Evolutionary conservation across 768 basidiomycete genomes (phyloP), one percentile per base, ranked within the genome.

Genomic region (Sporobolomyces phaffii): DNA sequence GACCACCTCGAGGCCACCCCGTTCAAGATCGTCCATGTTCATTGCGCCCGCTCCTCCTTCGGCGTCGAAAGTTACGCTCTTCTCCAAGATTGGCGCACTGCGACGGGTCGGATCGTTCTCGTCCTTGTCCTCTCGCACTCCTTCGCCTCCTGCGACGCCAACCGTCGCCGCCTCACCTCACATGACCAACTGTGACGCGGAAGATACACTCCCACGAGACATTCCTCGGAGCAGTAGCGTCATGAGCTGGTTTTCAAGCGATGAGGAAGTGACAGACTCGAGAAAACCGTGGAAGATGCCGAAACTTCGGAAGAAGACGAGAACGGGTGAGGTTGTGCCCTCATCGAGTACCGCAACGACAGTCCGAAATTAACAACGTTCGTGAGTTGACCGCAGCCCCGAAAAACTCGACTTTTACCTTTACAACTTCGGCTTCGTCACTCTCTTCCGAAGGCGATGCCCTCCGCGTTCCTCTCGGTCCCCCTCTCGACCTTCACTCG

Each of bases 191-290:
- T 38, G 15, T 13, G 48, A 49, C 20, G 28, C 28, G 24, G 28
- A 56, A 26, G 54, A 56, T 20, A 26, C 54, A 22, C 20, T 56
- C 8, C 54, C 54, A 11, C 54, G 43, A 43, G 54, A 56, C 40
- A 56, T 56, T 18, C 54, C 54, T 3, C 38, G 54, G 4, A 56
- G 54, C 28, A 56, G 54, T 31, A 7, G 6, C n/a, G 54, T 56
- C 5, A 56, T 56, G 54, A 43, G 38, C 31, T 56, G 54, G 54
- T 56, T 56, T 26, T 56, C 54, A n/a, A 56, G 54, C 40, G 54
- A 56, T 26, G 54, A 56, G n/a, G 54, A 56, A n/a, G n/a, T 14
- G 15, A 38, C 52, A 24, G 54, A 56, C 28, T 40, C 54, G 34
- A 22, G 40, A 31, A 24, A n/a, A 17, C 24, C 54, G 11, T 56